Percentiles rank a stretch among this genome's conserved stretches.
Conservation (phyloP, 2,329 filamentous ascomycete species). For the Microsporum audouinii region DNA sequence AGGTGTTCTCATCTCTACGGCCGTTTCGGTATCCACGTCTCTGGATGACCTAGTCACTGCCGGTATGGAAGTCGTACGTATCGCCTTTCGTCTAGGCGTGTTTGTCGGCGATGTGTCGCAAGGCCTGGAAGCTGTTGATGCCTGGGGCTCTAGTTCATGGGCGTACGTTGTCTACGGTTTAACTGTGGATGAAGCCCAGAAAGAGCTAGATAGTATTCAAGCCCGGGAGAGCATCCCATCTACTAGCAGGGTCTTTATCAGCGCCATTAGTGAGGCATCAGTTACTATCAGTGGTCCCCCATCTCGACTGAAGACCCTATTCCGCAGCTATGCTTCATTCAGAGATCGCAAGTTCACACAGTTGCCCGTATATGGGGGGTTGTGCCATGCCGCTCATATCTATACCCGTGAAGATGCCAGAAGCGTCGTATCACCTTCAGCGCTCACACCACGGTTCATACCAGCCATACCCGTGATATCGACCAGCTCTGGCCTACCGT, state of each 20-base stretch:
- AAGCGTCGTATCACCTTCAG: slow-evolving; percentile 7
- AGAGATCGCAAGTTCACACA: slow-evolving; percentile 14
- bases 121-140: too few species aligned
- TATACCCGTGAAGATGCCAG: slow-evolving; percentile 28
- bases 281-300: slow-evolving; percentile 22
- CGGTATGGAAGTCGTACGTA: too few species aligned
- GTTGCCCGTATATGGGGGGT: slow-evolving; percentile 22
- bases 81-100: too few species aligned
- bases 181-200: slow-evolving; percentile 15
- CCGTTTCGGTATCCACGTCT: too few species aligned
- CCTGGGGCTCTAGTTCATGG: too few species aligned
- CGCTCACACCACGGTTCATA: not conserved
- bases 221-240: slow-evolving; percentile 11
- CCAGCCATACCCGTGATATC: slow-evolving; percentile 12
- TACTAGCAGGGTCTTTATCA: slow-evolving; percentile 18
- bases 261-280: slow-evolving; percentile 14
- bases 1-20: too few species aligned
- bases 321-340: slow-evolving; percentile 17
- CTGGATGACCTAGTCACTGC: too few species aligned
- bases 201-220: slow-evolving; percentile 19
- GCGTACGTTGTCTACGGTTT: too few species aligned
- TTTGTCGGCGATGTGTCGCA: too few species aligned
- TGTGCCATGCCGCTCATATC: slow-evolving; percentile 34
- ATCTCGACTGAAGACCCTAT: slow-evolving; percentile 16
- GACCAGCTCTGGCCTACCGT: slow-evolving; percentile 14